Percentiles rank a stretch among this genome's conserved stretches.
These are phyloP conservation scores for Candolleomyces eurysporus DNA, from an alignment of 768 basidiomycete species.

Conservation along the genomic window DNA sequence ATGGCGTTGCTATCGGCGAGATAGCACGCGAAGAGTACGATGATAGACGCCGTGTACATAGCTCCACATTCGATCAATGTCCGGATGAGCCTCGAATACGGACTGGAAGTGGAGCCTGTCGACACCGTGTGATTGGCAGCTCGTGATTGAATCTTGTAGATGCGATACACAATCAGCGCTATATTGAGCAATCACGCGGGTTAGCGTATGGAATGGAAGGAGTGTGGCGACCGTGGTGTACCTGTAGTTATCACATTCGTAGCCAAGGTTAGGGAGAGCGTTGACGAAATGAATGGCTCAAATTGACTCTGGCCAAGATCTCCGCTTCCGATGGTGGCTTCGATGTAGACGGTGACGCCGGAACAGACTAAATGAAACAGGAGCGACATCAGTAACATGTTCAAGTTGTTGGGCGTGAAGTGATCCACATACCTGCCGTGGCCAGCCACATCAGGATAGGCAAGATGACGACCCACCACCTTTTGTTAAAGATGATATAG, in stretches of 20 bases:
- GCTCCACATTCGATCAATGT: slow-evolving; percentile 39
- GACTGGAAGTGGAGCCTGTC: slow-evolving; percentile 15
- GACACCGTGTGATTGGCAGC: not conserved
- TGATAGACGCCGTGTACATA: slow-evolving; percentile 34
- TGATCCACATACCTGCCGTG: slow-evolving; percentile 25
- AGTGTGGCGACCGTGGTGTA: slow-evolving; percentile 14
- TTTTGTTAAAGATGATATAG: slow-evolving; percentile 34
- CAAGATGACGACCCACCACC: slow-evolving; percentile 26
- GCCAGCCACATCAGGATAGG: slow-evolving; percentile 35
- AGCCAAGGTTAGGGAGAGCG: slow-evolving; percentile 36
- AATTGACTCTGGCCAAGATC: slow-evolving; percentile 28
- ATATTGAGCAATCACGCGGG: not conserved
- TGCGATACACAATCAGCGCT: slow-evolving; percentile 36
- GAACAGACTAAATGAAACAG: slow-evolving; percentile 26
- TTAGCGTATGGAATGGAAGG: not conserved
- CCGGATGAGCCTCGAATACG: slow-evolving; percentile 28
- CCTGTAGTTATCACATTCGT: slow-evolving; percentile 39
- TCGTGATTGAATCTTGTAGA: slow-evolving; percentile 30
- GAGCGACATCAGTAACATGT: not conserved
- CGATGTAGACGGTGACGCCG: slow-evolving; percentile 28
- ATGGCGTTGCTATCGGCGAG: slow-evolving; percentile 36
- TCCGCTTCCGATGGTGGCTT: slow-evolving; percentile 25
- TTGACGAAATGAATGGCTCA: slow-evolving; percentile 37
- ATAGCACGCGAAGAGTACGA: slow-evolving; percentile 34
- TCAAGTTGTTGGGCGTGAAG: not conserved